Evolutionary conservation across 2,329 filamentous ascomycete genomes (phyloP), one percentile per base, ranked within the genome.

Genomic region (Whalleya microplaca): DNA sequence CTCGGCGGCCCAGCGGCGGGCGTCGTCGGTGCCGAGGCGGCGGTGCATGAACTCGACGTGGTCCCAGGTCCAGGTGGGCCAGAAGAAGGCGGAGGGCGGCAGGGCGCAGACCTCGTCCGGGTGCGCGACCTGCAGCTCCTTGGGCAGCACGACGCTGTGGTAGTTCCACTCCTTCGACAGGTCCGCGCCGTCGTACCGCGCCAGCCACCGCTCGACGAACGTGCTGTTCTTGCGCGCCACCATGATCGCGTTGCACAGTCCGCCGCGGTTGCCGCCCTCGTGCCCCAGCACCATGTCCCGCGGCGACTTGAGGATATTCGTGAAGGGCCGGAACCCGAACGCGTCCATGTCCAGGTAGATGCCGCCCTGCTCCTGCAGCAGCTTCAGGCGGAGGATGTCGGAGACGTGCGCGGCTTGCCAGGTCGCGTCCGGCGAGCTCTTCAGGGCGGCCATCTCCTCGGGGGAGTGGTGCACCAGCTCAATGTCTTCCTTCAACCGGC

Each of bases 21-120:
- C 68, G 51, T 73, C 67, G 3, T 67, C 56, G 4, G 50, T 53
- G n/a, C 59, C 64, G 8, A 76, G 57, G 16, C 62, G 58, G 45
- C 70, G 58, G 55, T 76, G 73, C 74, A 76, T 74, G 64, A 71
- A 76, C 42, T 72, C 66, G 46, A 76, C 65, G 56, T 75, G 72
- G 20, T 66, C 60, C 64, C 68, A 72, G 2, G 73, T 76, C 73
- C 74, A 76, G 7, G 73, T 75, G 1, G 74, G 73, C 74, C 74
- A 76, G 63, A 75, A 75, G 63, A 76, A 75, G 21, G 69, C 64
- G 29, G 68, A 65, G 1, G 74, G 73, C 1, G 74, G 66, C 18
- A 76, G 58, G 1, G 71, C 56, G 64, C 73, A 76, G 18, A 75
- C 66, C 42, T 75, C 72, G 10, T 69, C 54, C 0, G 66, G 67